Evolutionary conservation across 2,329 filamentous ascomycete species (phyloP), one percentile per base, ranked within the genome.

Genomic region (Pseudogymnoascus sp.): DNA sequence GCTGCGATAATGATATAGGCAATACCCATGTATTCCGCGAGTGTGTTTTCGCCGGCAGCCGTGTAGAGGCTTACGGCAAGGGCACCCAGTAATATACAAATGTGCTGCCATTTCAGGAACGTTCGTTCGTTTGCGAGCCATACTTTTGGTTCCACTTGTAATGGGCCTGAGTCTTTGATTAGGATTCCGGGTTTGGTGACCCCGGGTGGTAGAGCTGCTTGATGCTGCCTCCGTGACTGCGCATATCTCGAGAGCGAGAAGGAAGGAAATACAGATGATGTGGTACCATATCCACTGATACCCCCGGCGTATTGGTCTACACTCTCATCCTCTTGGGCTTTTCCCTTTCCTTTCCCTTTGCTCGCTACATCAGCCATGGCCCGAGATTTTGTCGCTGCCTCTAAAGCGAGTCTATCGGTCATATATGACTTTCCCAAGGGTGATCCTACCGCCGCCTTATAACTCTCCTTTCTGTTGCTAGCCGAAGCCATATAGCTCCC

Each of bases 111-210:
- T 76, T 97, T 97, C 76, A 99, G 88, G 74, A 97, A 99, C 0
- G 95, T 99, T 66, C 95, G 88, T 78, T 99, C 93, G 76, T 99
- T 99, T 63, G 95, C 95, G 64, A 99, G 87, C 93, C 95, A 99
- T 31, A 99, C 93, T 77, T 99, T 99, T 66, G 91, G 92, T 78
- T 99, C 95, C 64, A 99, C 91, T 73, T 92, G 89, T 68, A 97
- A 83, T 36, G 92, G 90, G 2, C 95, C 93, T 35, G 89, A 84
- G 76, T 99, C 96, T 79, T 99, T 99, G 80, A 99, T 90, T 87
- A 93, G 96, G 68, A 86, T 82, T 8, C 83, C 85, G 1, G 95
- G 95, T 72, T 96, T 87, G 21, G 84, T 84, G n/a, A 99, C 91
- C 33, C 95, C 95, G 26, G 92, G 89, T 0, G 95, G 95, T 2